phyloP scores from a whole-genome alignment of 2,329 filamentous ascomycete species.

The Helotiales sp. region DNA sequence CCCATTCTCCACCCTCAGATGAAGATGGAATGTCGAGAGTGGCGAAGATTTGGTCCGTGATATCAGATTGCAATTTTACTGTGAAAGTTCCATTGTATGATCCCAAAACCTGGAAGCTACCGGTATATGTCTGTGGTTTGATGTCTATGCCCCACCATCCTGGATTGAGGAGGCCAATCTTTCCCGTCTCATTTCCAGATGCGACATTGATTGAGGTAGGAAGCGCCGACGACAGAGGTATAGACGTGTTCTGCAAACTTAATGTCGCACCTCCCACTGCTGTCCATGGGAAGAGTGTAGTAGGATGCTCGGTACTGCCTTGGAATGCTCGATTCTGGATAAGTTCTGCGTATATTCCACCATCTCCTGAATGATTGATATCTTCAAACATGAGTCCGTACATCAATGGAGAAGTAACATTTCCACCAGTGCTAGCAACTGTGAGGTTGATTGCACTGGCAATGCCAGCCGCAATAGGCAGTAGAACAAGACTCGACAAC shows the following conservation, averaged over 20 bases:
- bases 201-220: slow-evolving; percentile 29
- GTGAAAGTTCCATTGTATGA: slow-evolving; percentile 27
- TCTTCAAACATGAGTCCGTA: slow-evolving; percentile 36
- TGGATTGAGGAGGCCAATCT: slow-evolving; percentile 50
- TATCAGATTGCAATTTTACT: slow-evolving; percentile 31
- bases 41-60: slow-evolving; percentile 22
- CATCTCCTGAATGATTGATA: slow-evolving; percentile 34
- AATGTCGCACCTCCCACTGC: slow-evolving; percentile 25
- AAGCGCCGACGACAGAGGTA: slow-evolving; percentile 28
- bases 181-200: slow-evolving; percentile 34
- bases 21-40: slow-evolving; percentile 20
- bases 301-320: slow-evolving; percentile 44
- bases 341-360: slow-evolving; percentile 61
- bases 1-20: slow-evolving; percentile 22
- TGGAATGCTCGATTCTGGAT: slow-evolving; percentile 73
- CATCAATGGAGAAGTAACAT: slow-evolving; percentile 28
- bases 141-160: slow-evolving; percentile 57
- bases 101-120: slow-evolving; percentile 30
- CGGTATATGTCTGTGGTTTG: slow-evolving; percentile 28
- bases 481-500: not conserved
- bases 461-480: slow-evolving; percentile 17
- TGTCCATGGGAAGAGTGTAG: slow-evolving; percentile 41
- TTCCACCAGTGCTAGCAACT: slow-evolving; percentile 30
- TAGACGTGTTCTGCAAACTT: slow-evolving; percentile 35
- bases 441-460: slow-evolving; percentile 27